phyloP scores from a whole-genome alignment of 2,329 filamentous ascomycete species.

The Botrytis tulipae region DNA sequence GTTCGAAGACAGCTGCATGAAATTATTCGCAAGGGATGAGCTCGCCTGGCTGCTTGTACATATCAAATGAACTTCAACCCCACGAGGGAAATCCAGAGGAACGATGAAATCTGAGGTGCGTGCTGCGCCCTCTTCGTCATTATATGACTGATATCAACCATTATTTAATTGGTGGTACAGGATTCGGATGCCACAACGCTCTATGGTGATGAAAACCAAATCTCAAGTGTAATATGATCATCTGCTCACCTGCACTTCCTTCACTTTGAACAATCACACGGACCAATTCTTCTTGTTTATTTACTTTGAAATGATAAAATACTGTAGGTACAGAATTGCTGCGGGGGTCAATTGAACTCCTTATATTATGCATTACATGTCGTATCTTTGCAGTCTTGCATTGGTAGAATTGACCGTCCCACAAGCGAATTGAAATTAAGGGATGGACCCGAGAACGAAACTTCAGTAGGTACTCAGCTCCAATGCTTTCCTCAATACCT shows the following conservation, averaged over 20 bases:
- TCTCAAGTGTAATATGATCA: slow-evolving; percentile 24
- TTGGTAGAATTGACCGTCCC: background rate
- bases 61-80: slow-evolving; percentile 5
- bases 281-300: background rate
- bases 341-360: background rate
- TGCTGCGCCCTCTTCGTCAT: slow-evolving; percentile 20
- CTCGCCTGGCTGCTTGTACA: background rate
- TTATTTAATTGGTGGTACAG: background rate
- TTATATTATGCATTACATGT: slow-evolving; percentile 7
- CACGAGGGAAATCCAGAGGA: background rate
- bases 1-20: slow-evolving; percentile 24
- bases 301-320: background rate
- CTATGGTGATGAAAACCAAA: background rate
- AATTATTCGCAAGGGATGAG: slow-evolving; percentile 13
- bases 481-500: background rate
- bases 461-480: background rate
- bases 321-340: background rate
- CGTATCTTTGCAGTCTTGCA: background rate
- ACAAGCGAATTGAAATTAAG: slow-evolving; percentile 1
- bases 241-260: slow-evolving; percentile 23
- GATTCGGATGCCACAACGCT: slow-evolving; percentile 16
- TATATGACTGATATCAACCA: slow-evolving; percentile 7
- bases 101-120: background rate
- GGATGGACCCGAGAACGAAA: background rate
- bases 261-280: slow-evolving; percentile 10